These are phyloP conservation scores for Xylaria sp. DNA, from an alignment of 2,329 filamentous ascomycete species.

Conservation along the genomic window DNA sequence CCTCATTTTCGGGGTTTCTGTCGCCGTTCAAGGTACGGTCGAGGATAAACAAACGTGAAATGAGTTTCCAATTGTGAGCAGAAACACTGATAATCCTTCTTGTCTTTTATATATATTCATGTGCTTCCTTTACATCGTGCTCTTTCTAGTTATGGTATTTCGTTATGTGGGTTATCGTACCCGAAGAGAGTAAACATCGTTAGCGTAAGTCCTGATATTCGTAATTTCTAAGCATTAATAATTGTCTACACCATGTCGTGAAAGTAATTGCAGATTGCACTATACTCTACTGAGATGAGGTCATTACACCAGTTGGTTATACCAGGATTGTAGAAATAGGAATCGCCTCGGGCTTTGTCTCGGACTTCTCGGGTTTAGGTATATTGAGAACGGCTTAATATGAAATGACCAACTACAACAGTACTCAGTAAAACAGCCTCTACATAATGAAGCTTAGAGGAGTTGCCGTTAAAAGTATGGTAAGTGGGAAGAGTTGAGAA, in stretches of 20 bases:
- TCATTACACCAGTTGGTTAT: neutral
- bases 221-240: conserved; percentile 7
- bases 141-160: neutral
- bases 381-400: neutral
- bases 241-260: neutral
- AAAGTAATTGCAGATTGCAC: neutral
- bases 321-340: neutral
- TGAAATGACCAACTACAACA: neutral
- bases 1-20: neutral
- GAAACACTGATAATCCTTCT: neutral
- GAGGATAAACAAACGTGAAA: neutral
- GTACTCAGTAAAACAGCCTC: neutral
- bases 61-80: neutral
- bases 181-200: neutral
- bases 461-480: neutral
- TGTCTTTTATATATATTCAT: neutral
- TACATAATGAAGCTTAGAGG: neutral
- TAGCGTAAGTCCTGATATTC: neutral
- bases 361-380: neutral
- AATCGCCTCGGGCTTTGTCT: neutral
- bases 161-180: neutral
- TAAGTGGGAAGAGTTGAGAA: too few relatives aligned
- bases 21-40: neutral
- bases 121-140: neutral
- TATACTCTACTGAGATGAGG: neutral